Conservation (phyloP, 2,329 filamentous ascomycete species). For the Fusarium sp. region DNA sequence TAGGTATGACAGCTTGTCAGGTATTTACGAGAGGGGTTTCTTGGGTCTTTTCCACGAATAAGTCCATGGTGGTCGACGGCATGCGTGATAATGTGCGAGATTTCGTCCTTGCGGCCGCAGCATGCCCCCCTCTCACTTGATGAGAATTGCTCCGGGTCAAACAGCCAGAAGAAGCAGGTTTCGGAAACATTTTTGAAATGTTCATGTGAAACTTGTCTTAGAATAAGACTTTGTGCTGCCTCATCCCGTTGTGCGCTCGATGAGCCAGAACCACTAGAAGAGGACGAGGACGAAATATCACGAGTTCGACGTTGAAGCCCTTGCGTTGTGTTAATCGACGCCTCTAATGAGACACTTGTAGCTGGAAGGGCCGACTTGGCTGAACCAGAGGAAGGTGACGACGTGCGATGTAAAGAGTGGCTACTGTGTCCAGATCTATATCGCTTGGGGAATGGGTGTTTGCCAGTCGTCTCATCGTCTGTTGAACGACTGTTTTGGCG, state of each 20-base stretch:
- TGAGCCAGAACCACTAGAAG: neutral
- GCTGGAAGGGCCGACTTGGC: neutral
- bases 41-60: conserved; percentile 37
- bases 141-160: conserved; percentile 16
- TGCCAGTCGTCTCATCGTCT: conserved; percentile 28
- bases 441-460: conserved; percentile 18
- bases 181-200: conserved; percentile 22
- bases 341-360: neutral
- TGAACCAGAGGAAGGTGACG: conserved; percentile 2
- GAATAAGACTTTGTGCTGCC: neutral
- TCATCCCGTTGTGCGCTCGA: neutral
- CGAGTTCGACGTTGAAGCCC: conserved; percentile 2
- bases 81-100: conserved; percentile 46
- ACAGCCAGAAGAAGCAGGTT: conserved; percentile 38
- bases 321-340: neutral
- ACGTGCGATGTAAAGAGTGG: neutral
- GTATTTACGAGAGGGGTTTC: conserved; percentile 33
- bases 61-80: conserved; percentile 44
- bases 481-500: conserved; percentile 38
- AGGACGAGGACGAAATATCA: neutral
- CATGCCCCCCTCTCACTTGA: conserved; percentile 33
- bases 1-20: conserved; percentile 31
- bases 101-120: conserved; percentile 33
- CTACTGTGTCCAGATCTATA: conserved; percentile 6
- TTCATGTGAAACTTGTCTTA: conserved; percentile 9